Evolutionary conservation across 2,329 filamentous ascomycete genomes (phyloP), one percentile per base, ranked within the genome.

Genomic region (Chrysosporium queenslandicum): DNA sequence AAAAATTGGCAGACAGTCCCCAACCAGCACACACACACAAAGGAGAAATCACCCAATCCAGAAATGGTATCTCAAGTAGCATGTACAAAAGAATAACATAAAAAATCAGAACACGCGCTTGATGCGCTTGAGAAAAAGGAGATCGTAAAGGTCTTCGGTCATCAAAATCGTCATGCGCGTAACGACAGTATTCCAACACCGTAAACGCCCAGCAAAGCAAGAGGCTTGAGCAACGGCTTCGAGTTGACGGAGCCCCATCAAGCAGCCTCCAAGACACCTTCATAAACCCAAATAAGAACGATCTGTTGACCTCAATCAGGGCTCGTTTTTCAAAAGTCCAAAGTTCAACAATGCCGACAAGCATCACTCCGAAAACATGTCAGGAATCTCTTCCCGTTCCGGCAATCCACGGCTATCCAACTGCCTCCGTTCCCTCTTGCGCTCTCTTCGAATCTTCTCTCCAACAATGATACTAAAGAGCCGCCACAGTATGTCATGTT

Each of bases 391-490:
- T 23, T 3, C 8, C 11, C 21, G 25, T 25, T 9, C 46, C 4
- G 20, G 9, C 12, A 14, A 23, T 1, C 20, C 25, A 16, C 4
- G 8, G 11, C 29, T 51, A n/a, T 29, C 20, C n/a, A 37, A 29
- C 3, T 23, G 16, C n/a, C n/a, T 30, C 23, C 48, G 36, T 21
- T 48, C 46, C 36, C 52, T 45, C 55, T 67, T 70, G 52, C 60
- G 59, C 54, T 73, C 70, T 49, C 64, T 64, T 59, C 72, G 63
- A 46, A 73, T 67, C 53, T 71, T 68, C 57, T 73, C 71, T 30
- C 72, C 72, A 60, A 74, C 69, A 25, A 73, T 72, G 52, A 74
- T 66, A 53, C 71, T 72, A 53, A 73, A 71, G 53, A 74, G 59
- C 56, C 70, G 63, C 58, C 64, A 64, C 53, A 71, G 66, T 53